Percentiles rank a stretch among this genome's conserved stretches.
phyloP scores from a whole-genome alignment of 257 asterid species.

The Solanum corneliomulleri region DNA sequence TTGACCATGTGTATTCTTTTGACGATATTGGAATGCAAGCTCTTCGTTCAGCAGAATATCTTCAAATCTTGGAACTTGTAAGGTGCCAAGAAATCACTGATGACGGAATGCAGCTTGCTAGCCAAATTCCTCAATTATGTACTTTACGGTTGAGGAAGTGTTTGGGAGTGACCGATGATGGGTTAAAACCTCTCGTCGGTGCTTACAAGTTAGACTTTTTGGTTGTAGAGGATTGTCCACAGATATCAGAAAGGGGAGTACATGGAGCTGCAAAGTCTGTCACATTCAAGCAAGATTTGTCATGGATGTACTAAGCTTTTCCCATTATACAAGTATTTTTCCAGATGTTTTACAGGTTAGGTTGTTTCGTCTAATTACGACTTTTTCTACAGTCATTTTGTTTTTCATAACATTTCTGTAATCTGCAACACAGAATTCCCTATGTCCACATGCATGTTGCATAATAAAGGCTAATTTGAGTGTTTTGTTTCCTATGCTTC shows the following conservation, averaged over 20 bases:
- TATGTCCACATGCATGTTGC: background rate
- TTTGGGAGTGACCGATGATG: constrained; percentile 62
- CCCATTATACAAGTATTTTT: background rate
- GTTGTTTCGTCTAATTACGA: background rate
- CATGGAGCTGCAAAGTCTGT: constrained; percentile 56
- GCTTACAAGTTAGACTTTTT: constrained; percentile 36
- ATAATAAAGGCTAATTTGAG: background rate
- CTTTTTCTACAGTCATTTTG: background rate
- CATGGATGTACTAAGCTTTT: constrained; percentile 59
- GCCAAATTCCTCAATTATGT: constrained; percentile 30
- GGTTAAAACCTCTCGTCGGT: constrained; percentile 49
- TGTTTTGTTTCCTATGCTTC: background rate
- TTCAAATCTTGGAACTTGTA: constrained; percentile 44
- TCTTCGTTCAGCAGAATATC: constrained; percentile 47
- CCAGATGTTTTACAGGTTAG: background rate
- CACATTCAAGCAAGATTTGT: constrained; percentile 53
- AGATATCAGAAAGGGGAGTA: constrained; percentile 55
- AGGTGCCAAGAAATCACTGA: constrained; percentile 85
- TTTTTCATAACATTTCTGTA: background rate
- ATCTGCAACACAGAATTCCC: background rate
- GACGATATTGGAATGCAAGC: constrained; percentile 68
- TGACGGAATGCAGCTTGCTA: constrained; percentile 56
- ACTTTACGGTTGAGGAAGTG: constrained; percentile 54
- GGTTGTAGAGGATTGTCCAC: constrained; percentile 75
- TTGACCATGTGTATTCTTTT: constrained; percentile 59